Percentiles rank a stretch among this genome's conserved stretches.
Evolutionary conservation across 352 stramenopile species (phyloP).

Genomic region (Phytopythium montanum): DNA sequence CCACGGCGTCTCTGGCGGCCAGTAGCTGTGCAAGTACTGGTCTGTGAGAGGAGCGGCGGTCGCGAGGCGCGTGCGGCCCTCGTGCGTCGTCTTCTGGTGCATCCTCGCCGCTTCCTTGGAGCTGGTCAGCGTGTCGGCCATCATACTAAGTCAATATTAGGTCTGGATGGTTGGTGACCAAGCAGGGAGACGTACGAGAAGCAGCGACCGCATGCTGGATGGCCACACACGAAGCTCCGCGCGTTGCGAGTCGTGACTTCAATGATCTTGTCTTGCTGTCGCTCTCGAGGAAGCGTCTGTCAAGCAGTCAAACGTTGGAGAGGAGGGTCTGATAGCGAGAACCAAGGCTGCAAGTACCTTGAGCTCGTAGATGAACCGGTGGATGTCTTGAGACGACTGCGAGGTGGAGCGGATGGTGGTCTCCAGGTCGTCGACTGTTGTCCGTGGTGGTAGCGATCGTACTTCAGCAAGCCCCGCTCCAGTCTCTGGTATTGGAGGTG

Average conservation of each 20-base stretch:
- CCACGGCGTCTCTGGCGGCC: conserved; percentile 46
- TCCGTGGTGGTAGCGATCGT: neutral
- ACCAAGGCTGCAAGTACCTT: conserved; percentile 23
- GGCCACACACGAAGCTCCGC: conserved; percentile 49
- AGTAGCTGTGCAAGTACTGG: conserved; percentile 61
- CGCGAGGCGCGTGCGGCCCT: conserved; percentile 35
- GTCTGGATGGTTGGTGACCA: neutral
- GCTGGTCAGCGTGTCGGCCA: conserved; percentile 7
- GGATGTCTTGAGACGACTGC: conserved; percentile 39
- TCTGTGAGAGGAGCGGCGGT: conserved; percentile 34
- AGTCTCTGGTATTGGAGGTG: neutral
- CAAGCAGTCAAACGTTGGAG: neutral
- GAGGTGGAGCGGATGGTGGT: conserved; percentile 3
- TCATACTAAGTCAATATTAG: neutral
- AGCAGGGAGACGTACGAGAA: conserved; percentile 36
- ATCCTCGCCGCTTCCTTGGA: conserved; percentile 45
- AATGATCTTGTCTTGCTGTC: conserved; percentile 40
- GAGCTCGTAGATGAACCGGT: conserved; percentile 61
- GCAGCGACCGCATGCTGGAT: conserved; percentile 49
- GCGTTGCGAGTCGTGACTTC: conserved; percentile 35
- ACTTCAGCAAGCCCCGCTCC: neutral
- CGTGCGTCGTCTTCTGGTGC: conserved; percentile 39
- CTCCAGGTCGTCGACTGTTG: conserved; percentile 23
- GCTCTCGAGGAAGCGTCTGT: conserved; percentile 43
- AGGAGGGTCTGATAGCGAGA: neutral